phyloP scores from a whole-genome alignment of 192 early-diverging fungal genomes.

The Entomortierella lignicola region DNA sequence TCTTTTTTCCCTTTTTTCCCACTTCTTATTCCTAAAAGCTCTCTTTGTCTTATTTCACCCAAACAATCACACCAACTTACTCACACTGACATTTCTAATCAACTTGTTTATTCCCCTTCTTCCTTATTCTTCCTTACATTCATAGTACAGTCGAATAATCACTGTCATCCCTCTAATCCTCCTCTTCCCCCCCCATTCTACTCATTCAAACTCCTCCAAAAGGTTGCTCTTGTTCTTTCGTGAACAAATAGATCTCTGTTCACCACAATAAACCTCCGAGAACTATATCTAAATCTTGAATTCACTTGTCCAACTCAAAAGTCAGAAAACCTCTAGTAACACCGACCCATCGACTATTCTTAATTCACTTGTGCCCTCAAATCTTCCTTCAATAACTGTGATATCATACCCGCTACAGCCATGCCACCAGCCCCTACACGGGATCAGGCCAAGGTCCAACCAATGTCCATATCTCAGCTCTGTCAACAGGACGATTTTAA shows the following conservation, averaged over 20 bases:
- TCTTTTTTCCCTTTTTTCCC: background rate
- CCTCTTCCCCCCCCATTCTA: background rate
- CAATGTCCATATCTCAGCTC: slow-evolving; percentile 54
- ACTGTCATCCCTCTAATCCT: background rate
- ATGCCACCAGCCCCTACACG: slow-evolving; percentile 48
- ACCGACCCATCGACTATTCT: no score
- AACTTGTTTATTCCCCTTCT: no score
- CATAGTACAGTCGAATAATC: background rate
- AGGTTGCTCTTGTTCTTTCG: background rate
- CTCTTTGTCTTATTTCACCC: slow-evolving; percentile 1
- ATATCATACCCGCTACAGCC: background rate
- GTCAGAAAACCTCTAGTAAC: no score
- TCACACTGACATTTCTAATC: no score
- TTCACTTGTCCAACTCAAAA: background rate
- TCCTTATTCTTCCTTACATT: background rate
- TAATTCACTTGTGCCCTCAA: no score
- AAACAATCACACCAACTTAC: no score
- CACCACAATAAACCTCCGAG: background rate
- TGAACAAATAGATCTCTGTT: background rate
- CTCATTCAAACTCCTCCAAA: background rate
- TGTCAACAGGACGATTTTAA: slow-evolving; percentile 43
- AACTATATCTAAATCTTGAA: background rate
- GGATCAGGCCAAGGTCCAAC: slow-evolving; percentile 40
- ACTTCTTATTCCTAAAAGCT: background rate
- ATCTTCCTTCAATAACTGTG: background rate